Base-by-base conservation (phyloP, 768 basidiomycete genomes). In the Saitozyma podzolica region DNA sequence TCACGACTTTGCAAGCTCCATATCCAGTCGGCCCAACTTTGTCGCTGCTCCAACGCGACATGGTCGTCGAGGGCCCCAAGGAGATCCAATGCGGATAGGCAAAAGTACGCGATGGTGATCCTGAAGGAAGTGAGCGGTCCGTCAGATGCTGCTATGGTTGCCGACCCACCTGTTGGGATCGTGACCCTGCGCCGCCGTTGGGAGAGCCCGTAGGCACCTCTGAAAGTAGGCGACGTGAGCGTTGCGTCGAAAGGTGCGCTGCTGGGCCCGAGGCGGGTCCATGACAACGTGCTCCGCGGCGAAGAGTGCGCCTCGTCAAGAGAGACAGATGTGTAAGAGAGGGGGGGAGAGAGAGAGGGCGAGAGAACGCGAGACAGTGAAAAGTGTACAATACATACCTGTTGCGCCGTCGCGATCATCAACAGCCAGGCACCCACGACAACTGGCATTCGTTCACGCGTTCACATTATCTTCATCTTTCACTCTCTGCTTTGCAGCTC, bases 41-140 rank as follows among this genome's bases (percentile, higher is more conserved):
- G 78, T n/a, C 85, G 84, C 66, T 92, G 87, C 14, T 74, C 68
- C 8, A 82, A 74, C 9, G 75, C 83, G 1, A 83, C 83, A 66
- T 84, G 85, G 5, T 67, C 66, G 6, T 83, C 74, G 1, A 88
- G 64, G 0, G 81, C 74, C 2, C 84, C 86, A 9, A 92, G 83
- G 40, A 98, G 80, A 72, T 97, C 94, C 42, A 99, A 81, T 0
- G 86, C 84, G 0, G 92, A 89, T 17, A 98, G 81, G 68, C 89
- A 92, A 77, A 98, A 99, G 82, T 92, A 97, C 16, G 84, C 87
- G 54, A 96, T 75, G 5, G 90, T 91, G 73, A 95, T 82, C 72
- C 94, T 96, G 29, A 29, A 29, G 29, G 29, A 29, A 29, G 29
- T 29, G 29, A 29, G 9, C 0, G 51, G 45, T 63, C 47, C 59